Evolutionary conservation across 148 eudicot genomes (phyloP), one percentile per base, ranked within the genome.

Genomic region (Polygonum aviculare): DNA sequence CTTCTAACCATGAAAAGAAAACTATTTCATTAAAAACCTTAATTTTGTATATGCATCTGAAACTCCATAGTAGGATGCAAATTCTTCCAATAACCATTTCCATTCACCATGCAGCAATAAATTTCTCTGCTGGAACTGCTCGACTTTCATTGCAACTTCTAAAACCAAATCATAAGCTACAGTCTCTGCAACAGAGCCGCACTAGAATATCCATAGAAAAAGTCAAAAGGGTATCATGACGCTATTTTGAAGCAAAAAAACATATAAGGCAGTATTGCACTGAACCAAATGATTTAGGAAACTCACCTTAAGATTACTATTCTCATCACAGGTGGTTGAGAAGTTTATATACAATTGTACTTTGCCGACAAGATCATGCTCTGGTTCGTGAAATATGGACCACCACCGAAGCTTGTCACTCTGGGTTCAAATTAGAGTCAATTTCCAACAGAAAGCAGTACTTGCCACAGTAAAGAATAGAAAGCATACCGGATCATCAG

Each of bases 371-470:
- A 93, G 90, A 78, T 95, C 91, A 75, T 95, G 99, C 83, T 88
- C 98, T 60, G 99, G 99, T 76, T 95, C 99, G 75, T 77, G 93
- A 83, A 86, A 93, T 75, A 95, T 85, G 33, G 90, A 89, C 91
- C 99, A 95, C 90, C 98, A 91, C n/a, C 97, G 90, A 12, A 93
- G 86, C 84, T 93, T 95, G 77, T 93, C 99, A 78, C 88, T 90
- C 99, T 95, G 90, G 86, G 84, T 75, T 49, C 36, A 81, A 22
- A 49, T 38, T 57, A 73, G 47, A 26, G 72, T 79, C 63, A 83
- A 52, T 51, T 47, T 62, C n/a, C 74, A 14, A 69, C 60, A 4
- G 22, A 8, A 54, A 67, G 10, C 45, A 60, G 9, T 21, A 3
- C 19, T 67, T 12, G 50, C 45, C 35, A 69, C 75, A 72, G 55